A percentile compares a stretch with the other conserved stretches of the same genome.
These are phyloP conservation scores for Marasmius oreades DNA, from an alignment of 1,284 basidiomycete genomes.

Conservation along the genomic window DNA sequence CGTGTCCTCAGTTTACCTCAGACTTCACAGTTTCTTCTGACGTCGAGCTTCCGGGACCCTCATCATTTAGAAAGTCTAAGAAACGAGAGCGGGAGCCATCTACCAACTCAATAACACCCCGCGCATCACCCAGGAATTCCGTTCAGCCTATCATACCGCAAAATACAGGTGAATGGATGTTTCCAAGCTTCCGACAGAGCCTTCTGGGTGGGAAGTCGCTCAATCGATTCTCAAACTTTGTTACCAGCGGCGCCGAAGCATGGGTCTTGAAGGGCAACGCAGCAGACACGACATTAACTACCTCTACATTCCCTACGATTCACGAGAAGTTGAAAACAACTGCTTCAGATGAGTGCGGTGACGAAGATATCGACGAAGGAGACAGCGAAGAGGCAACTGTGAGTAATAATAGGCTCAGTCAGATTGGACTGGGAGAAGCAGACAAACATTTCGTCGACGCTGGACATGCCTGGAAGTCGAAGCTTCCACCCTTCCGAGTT, in stretches of 20 bases:
- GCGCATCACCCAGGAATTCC: conserved; percentile 37
- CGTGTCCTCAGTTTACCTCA: conserved; percentile 50
- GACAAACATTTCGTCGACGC: conserved; percentile 72
- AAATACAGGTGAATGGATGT: conserved; percentile 70
- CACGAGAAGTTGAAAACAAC: conserved; percentile 24
- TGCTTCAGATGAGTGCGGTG: conserved; percentile 23
- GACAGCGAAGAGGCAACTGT: conserved; percentile 30
- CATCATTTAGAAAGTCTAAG: conserved; percentile 8
- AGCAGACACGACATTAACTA: conserved; percentile 18
- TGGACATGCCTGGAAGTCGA: conserved; percentile 72
- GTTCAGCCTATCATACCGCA: conserved; percentile 58
- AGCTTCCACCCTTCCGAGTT: conserved; percentile 67
- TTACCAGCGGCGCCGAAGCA: conserved; percentile 81
- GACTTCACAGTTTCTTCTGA: conserved; percentile 53
- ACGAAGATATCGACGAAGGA: conserved; percentile 36
- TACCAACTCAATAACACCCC: conserved; percentile 49
- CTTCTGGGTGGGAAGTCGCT: conserved; percentile 73
- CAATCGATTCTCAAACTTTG: conserved; percentile 82
- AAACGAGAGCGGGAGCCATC: conserved; percentile 38
- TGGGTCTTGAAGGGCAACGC: conserved; percentile 65
- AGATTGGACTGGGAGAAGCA: conserved; percentile 45
- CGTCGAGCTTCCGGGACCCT: conserved; percentile 27
- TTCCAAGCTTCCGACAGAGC: conserved; percentile 67
- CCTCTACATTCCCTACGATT: conserved; percentile 10
- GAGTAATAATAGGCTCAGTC: conserved; percentile 23